phyloP scores from a whole-genome alignment of 192 early-diverging fungal genomes.

The Nowakowskiella sp. region DNA sequence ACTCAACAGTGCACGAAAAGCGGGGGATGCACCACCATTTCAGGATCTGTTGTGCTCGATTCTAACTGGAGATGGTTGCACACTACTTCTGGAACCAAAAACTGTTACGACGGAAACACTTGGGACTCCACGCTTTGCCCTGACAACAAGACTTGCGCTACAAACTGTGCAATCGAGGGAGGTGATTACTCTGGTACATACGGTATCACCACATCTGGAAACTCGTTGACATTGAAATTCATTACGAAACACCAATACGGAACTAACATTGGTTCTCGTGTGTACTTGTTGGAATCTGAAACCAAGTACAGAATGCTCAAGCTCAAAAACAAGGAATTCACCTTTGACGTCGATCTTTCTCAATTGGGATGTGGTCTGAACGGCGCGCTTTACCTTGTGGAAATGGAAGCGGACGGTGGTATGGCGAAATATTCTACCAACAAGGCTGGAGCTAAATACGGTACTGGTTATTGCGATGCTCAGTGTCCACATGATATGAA shows the following conservation, averaged over 20 bases:
- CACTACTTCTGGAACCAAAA: conserved; percentile 13
- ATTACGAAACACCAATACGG: too few relatives aligned
- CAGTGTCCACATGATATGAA: conserved; percentile 37
- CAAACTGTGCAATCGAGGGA: too few relatives aligned
- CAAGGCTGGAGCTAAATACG: conserved; percentile 29
- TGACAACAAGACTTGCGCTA: conserved; percentile 21
- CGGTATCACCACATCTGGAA: conserved; percentile 20
- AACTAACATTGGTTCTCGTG: conserved; percentile 26
- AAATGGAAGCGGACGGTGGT: conserved; percentile 20
- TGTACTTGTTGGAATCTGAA: conserved; percentile 19
- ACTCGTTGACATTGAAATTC: conserved; percentile 18
- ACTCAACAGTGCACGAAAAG: conserved; percentile 16
- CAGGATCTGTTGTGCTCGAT: conserved; percentile 12
- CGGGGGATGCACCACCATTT: conserved; percentile 4
- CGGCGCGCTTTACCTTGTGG: conserved; percentile 29
- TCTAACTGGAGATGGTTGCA: conserved; percentile 31
- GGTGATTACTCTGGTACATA: conserved; percentile 25
- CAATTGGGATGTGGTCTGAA: conserved; percentile 30
- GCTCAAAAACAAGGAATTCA: conserved; percentile 29
- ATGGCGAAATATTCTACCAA: conserved; percentile 8
- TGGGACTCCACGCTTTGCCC: conserved; percentile 22
- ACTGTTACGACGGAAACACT: conserved; percentile 28
- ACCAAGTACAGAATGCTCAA: conserved; percentile 22
- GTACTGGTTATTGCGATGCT: conserved; percentile 32
- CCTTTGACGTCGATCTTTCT: conserved; percentile 30